Conservation (phyloP, 495 filamentous ascomycete genomes). For the Talaromyces trachyspermus region DNA sequence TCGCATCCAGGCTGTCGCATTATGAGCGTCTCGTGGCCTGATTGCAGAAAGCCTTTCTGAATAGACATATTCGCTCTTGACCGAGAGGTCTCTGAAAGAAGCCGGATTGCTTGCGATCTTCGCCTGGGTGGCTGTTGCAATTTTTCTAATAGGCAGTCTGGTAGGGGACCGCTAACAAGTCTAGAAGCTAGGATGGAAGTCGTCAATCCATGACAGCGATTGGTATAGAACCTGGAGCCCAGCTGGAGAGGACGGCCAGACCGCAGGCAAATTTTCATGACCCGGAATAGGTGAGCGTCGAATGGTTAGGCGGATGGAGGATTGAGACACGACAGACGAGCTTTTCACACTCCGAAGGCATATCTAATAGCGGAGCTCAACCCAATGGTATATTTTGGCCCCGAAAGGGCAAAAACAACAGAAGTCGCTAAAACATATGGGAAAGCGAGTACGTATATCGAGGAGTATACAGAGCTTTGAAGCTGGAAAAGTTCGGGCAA, state of each 20-base stretch:
- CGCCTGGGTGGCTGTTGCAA: too few species aligned
- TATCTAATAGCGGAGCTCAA: not conserved
- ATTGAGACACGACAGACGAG: conserved; percentile 8
- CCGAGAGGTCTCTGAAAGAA: not conserved
- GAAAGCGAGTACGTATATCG: not conserved
- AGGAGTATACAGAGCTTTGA: not conserved
- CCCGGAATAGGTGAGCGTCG: conserved; percentile 25
- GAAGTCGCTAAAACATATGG: not conserved
- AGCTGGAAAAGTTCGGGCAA: not conserved
- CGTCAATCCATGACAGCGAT: not conserved
- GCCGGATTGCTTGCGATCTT: not conserved
- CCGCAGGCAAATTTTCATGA: conserved; percentile 39
- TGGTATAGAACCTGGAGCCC: conserved; percentile 19
- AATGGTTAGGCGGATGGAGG: conserved; percentile 23
- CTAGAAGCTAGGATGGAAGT: too few species aligned
- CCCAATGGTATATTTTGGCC: not conserved
- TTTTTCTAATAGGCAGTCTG: too few species aligned
- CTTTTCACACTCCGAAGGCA: not conserved
- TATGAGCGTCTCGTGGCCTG: conserved; percentile 9
- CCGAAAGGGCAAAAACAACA: not conserved
- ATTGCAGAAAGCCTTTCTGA: conserved; percentile 8
- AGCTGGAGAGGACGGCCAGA: conserved; percentile 31
- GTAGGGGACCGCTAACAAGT: too few species aligned
- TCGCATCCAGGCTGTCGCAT: conserved; percentile 31
- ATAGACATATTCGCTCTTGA: not conserved